Evolutionary conservation across 2,329 filamentous ascomycete genomes (phyloP).

Genomic region (Arthrobotrys sphaeroides): DNA sequence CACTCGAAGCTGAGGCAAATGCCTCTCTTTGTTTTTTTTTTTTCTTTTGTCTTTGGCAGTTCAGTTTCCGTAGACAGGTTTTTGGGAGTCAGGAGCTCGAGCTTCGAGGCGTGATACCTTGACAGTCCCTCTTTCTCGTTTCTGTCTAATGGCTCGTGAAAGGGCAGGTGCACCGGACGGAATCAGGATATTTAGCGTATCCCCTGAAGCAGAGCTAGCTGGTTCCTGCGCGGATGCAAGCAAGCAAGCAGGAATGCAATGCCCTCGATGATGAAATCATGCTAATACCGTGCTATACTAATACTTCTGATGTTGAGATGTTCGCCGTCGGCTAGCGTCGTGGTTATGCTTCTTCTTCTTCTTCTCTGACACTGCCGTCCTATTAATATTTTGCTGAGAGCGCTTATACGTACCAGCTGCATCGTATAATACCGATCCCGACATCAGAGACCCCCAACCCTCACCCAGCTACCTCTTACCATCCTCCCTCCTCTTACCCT

Average conservation of each 20-base stretch:
- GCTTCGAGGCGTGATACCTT: neutral
- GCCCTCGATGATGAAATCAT: constrained; percentile 31
- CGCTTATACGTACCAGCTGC: too few relatives aligned
- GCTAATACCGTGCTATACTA: neutral
- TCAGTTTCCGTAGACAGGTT: constrained; percentile 5
- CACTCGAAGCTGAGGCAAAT: constrained; percentile 22
- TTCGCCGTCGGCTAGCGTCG: neutral
- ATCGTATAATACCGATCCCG: too few relatives aligned
- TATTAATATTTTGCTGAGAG: too few relatives aligned
- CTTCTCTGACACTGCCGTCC: too few relatives aligned
- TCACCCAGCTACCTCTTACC: too few relatives aligned
- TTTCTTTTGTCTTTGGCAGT: too few relatives aligned
- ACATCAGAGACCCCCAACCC: too few relatives aligned
- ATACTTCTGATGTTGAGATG: too few relatives aligned
- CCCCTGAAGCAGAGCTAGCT: constrained; percentile 9
- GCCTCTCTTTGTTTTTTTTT: neutral
- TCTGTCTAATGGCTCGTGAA: constrained; percentile 21
- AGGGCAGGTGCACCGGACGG: constrained; percentile 11
- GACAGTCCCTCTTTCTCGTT: neutral
- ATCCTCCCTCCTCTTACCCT: neutral
- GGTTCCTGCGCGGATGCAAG: constrained; percentile 12
- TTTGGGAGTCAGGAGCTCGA: constrained; percentile 1
- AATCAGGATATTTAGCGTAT: neutral
- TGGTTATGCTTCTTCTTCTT: too few relatives aligned
- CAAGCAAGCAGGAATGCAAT: constrained; percentile 2